phyloP scores from a whole-genome alignment of 352 stramenopile species.

The Phytophthora syringae region DNA sequence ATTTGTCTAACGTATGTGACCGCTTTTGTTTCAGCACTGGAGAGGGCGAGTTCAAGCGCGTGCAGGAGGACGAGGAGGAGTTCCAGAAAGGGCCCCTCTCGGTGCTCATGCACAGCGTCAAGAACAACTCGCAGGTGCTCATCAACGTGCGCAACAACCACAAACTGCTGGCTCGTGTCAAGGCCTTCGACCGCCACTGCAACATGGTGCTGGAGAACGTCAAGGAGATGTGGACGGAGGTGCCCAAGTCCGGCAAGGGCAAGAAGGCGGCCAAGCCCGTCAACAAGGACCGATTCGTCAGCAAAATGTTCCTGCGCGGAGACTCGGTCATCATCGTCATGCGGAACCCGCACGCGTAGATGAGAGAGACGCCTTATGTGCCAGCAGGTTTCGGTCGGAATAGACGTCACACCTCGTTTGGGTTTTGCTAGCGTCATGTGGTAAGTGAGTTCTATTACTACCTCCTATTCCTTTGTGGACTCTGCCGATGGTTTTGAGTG shows the following conservation, averaged over 20 bases:
- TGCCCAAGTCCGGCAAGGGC: constrained; percentile 96
- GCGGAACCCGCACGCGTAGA: constrained; percentile 94
- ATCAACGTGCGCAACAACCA: constrained; percentile 99
- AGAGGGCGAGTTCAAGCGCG: constrained; percentile 80
- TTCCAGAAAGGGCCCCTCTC: constrained; percentile 97
- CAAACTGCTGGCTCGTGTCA: constrained; percentile 98
- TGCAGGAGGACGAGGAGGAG: constrained; percentile 92
- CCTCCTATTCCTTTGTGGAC: constrained; percentile 1
- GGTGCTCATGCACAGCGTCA: constrained; percentile 98
- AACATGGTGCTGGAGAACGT: constrained; percentile 99
- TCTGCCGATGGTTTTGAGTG: background rate
- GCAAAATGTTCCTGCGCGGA: constrained; percentile 99
- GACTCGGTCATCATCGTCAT: constrained; percentile 99
- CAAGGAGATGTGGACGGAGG: constrained; percentile 99
- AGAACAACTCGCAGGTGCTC: constrained; percentile 98
- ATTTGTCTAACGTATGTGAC: constrained; percentile 12
- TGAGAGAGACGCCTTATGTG: constrained; percentile 2
- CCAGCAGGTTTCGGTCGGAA: constrained; percentile 33
- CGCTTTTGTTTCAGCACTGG: constrained; percentile 34
- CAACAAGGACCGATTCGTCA: constrained; percentile 99
- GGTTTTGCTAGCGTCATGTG: constrained; percentile 8
- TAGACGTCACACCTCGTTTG: constrained; percentile 32
- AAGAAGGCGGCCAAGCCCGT: constrained; percentile 96
- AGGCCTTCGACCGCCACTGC: constrained; percentile 99
- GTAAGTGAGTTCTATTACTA: background rate